Base-by-base conservation (phyloP, 2,329 filamentous ascomycete genomes). In the Xylariaceae sp. region DNA sequence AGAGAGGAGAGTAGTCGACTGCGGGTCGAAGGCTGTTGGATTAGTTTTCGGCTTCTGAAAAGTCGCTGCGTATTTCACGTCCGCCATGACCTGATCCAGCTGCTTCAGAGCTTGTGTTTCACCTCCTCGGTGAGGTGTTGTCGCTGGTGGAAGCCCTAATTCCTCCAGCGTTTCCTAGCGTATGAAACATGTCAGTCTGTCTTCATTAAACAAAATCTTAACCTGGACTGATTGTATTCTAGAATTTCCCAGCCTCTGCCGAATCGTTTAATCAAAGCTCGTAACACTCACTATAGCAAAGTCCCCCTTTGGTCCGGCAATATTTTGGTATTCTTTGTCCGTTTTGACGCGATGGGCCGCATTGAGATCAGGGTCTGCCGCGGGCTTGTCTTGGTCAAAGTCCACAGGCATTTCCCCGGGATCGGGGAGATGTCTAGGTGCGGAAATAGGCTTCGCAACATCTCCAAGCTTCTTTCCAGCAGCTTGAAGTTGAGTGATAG, bases 31-130 rank as follows among this genome's bases (percentile, higher is more conserved):
- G 2, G 81, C 85, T 2, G 88, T 87, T 0, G 88, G 88, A 34
- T 84, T 88, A 0, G 87, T 90, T 51, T 84, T 83, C 1, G 88
- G 88, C 66, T 92, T 92, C 63, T 85, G 80, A 62, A 92, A 92
- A 0, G 83, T 89, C 1, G 84, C 86, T 0, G 83, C 84, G 65
- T 89, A 91, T 48, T 81, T 75, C 53, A 81, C 76, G 55, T 90
- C 73, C 2, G 75, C 71, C 53, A 88, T 77, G 31, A 89, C 81
- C 3, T 77, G 70, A 9, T 79, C 73, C 1, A 92, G 76, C 31
- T 73, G 72, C 55, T 76, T 65, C 3, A 91, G 70, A 0, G 87
- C 87, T 1, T 79, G 62, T 1, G 75, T 83, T 68, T 92, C 88
- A n/a, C 88, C 88, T 28, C 88, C 88, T 6, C 79, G 77, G 61